Percentiles rank a stretch among this genome's conserved stretches.
These are phyloP conservation scores for Sporothrix sp. DNA, from an alignment of 2,329 filamentous ascomycete genomes.

Conservation along the genomic window DNA sequence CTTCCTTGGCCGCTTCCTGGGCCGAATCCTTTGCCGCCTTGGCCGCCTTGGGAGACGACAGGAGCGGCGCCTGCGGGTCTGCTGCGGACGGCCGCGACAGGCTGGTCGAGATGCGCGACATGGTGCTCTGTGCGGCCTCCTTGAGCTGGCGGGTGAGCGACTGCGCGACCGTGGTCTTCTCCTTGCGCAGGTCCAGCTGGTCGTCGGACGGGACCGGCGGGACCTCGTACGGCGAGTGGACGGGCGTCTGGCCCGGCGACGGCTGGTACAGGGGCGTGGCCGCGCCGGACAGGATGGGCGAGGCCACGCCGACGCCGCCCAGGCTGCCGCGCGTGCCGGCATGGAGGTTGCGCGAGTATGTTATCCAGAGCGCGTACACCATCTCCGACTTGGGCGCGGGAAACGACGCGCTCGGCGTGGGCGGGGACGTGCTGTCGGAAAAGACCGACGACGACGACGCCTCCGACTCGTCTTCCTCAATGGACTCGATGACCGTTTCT, in stretches of 20 bases:
- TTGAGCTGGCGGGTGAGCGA: slow-evolving; percentile 47
- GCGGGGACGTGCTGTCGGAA: slow-evolving; percentile 20
- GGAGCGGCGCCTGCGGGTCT: slow-evolving; percentile 8
- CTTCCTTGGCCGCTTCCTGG: too few relatives aligned
- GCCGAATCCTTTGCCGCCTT: too few relatives aligned
- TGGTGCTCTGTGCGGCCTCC: slow-evolving; percentile 45
- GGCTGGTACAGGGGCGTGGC: slow-evolving; percentile 69
- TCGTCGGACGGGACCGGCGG: slow-evolving; percentile 32
- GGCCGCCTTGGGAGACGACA: slow-evolving; percentile 22
- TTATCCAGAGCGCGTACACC: slow-evolving; percentile 94
- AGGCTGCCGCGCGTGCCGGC: slow-evolving; percentile 47
- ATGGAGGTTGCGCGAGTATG: slow-evolving; percentile 88
- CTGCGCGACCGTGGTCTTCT: slow-evolving; percentile 34
- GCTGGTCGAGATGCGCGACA: slow-evolving; percentile 37
- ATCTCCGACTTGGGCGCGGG: slow-evolving; percentile 55
- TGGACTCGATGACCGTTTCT: slow-evolving; percentile 54
- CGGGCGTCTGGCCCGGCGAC: slow-evolving; percentile 61
- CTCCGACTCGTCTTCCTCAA: slow-evolving; percentile 35
- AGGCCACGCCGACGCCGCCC: slow-evolving; percentile 47
- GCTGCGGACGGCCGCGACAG: slow-evolving; percentile 14
- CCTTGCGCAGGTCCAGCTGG: slow-evolving; percentile 21
- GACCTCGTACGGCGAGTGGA: slow-evolving; percentile 47
- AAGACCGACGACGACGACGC: not conserved
- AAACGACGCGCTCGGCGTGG: slow-evolving; percentile 26
- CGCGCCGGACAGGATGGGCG: slow-evolving; percentile 52